Conservation (phyloP, 1,284 basidiomycete genomes). For the Melanopsichium pennsylvanicum region DNA sequence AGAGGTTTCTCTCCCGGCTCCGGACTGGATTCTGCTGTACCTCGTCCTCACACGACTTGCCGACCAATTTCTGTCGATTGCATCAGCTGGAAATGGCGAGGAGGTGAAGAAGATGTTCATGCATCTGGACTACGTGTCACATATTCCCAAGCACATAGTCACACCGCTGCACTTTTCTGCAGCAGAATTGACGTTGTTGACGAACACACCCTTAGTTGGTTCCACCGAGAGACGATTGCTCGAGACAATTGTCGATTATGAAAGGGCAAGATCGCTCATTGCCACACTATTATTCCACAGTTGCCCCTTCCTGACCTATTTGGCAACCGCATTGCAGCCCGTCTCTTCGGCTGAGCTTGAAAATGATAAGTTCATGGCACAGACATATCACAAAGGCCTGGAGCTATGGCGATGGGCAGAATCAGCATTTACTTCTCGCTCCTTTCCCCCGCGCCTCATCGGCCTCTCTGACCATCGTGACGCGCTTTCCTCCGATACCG, state of each 20-base stretch:
- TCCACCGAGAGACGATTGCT: conserved; percentile 27
- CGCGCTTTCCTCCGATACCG: neutral
- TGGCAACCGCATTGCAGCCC: too few species aligned
- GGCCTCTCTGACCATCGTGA: neutral
- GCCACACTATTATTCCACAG: too few species aligned
- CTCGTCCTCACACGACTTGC: conserved; percentile 17
- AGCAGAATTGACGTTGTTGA: conserved; percentile 36
- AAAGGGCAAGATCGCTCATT: neutral
- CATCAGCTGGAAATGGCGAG: neutral
- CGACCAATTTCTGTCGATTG: neutral
- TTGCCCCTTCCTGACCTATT: too few species aligned
- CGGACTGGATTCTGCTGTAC: conserved; percentile 43
- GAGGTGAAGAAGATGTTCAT: neutral
- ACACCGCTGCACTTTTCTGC: conserved; percentile 43
- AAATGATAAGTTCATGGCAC: neutral
- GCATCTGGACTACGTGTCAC: conserved; percentile 42
- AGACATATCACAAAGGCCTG: conserved; percentile 10
- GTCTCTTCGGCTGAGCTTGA: neutral
- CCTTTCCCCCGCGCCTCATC: conserved; percentile 53
- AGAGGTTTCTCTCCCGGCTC: neutral
- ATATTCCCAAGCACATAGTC: conserved; percentile 32
- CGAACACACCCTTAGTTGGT: conserved; percentile 42
- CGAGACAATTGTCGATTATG: conserved; percentile 19
- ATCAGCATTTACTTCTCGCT: conserved; percentile 44
- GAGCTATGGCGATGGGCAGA: conserved; percentile 55